Conservation (phyloP, 225 moss, liverwort and hornwort species). For the Polytrichum commune region DNA sequence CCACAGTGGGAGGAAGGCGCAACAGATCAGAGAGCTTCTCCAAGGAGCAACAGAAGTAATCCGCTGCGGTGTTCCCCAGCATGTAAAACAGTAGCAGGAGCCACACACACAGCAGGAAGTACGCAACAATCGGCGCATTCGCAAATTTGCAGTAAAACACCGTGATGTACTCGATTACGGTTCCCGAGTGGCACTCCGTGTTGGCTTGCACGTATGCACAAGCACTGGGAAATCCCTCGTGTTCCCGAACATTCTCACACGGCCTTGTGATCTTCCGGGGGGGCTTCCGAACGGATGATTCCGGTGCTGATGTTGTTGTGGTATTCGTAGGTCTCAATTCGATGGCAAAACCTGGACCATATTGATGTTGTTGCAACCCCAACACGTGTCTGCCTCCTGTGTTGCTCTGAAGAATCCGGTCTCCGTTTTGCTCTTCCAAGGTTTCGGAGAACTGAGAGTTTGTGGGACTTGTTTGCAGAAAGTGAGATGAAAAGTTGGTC, state of each 20-base stretch:
- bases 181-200: constrained; percentile 58
- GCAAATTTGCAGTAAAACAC: constrained; percentile 50
- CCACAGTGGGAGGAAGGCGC: constrained; percentile 60
- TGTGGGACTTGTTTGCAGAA: constrained; percentile 1
- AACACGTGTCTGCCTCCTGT: constrained; percentile 37
- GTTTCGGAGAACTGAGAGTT: neutral
- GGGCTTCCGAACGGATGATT: neutral
- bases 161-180: constrained; percentile 48
- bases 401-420: constrained; percentile 12
- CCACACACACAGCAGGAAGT: constrained; percentile 34
- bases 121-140: constrained; percentile 30
- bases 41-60: constrained; percentile 63
- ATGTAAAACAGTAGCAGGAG: constrained; percentile 59
- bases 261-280: constrained; percentile 28
- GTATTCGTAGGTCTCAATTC: constrained; percentile 2
- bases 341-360: constrained; percentile 1
- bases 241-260: constrained; percentile 50
- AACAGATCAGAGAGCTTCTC: constrained; percentile 52
- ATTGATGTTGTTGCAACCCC: constrained; percentile 10
- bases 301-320: neutral
- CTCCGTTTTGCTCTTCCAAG: neutral
- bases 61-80: constrained; percentile 70
- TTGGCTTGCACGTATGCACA: constrained; percentile 59
- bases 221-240: constrained; percentile 48
- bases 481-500: constrained; percentile 15